These are phyloP conservation scores for Acanthamoeba divionensis DNA, from an alignment of 208 protist genomes.

Conservation along the genomic window DNA sequence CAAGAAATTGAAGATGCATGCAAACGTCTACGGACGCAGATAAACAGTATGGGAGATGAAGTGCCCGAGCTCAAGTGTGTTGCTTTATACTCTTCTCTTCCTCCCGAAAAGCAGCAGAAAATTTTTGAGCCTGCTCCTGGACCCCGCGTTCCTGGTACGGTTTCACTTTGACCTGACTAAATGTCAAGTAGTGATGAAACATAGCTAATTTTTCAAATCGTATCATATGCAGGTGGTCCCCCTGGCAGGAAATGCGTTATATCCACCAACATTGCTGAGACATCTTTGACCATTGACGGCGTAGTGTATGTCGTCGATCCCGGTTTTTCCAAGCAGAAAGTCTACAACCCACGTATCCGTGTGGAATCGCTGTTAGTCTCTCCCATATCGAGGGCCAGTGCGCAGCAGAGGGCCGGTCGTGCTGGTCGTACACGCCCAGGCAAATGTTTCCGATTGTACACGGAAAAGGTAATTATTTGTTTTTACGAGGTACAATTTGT, in stretches of 20 bases:
- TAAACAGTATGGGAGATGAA: background rate
- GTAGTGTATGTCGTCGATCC: constrained; percentile 99
- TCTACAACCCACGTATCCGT: constrained; percentile 91
- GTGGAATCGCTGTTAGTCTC: constrained; percentile 96
- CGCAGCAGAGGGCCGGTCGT: constrained; percentile 98
- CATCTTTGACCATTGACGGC: constrained; percentile 98
- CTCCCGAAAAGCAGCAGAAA: constrained; percentile 78
- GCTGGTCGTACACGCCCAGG: constrained; percentile 97
- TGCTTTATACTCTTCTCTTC: constrained; percentile 87
- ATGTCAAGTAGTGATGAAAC: too few relatives aligned
- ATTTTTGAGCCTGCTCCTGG: constrained; percentile 85
- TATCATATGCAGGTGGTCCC: constrained; percentile 24
- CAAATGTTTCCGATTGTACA: constrained; percentile 96
- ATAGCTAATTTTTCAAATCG: too few relatives aligned
- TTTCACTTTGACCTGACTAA: too few relatives aligned
- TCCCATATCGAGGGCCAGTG: constrained; percentile 96
- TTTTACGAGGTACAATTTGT: background rate
- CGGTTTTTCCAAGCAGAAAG: constrained; percentile 97
- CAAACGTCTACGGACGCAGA: constrained; percentile 58
- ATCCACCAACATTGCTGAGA: constrained; percentile 99
- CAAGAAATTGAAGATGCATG: constrained; percentile 94
- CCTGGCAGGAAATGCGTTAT: constrained; percentile 84
- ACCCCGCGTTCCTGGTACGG: too few relatives aligned
- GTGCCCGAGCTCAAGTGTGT: constrained; percentile 60
- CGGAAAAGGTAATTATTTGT: constrained; percentile 68